A percentile compares a stretch with the other conserved stretches of the same genome.
These are phyloP conservation scores for Monsonia emarginata DNA, from an alignment of 441 rosid species.

Conservation along the genomic window DNA sequence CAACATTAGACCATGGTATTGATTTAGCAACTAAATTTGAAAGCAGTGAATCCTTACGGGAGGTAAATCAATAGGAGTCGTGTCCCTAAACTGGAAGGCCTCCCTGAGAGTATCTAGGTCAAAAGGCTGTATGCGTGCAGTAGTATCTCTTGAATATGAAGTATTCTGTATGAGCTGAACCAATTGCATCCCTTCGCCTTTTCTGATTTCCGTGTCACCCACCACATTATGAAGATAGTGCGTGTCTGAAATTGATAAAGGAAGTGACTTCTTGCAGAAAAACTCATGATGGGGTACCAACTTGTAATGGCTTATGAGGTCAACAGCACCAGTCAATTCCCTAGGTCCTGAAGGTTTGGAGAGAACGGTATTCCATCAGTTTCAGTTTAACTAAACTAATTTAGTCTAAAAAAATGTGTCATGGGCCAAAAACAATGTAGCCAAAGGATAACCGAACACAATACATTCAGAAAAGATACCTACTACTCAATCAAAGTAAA, in stretches of 20 bases:
- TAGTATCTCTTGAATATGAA: slow-evolving; percentile 33
- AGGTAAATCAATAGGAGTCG: slow-evolving; percentile 61
- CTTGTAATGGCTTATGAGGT: slow-evolving; percentile 75
- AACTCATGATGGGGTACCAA: slow-evolving; percentile 70
- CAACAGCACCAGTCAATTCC: slow-evolving; percentile 79
- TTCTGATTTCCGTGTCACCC: slow-evolving; percentile 62
- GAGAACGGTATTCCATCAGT: background rate
- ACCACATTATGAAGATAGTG: slow-evolving; percentile 71
- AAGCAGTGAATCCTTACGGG: slow-evolving; percentile 33
- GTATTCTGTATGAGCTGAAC: slow-evolving; percentile 66
- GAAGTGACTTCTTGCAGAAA: slow-evolving; percentile 86
- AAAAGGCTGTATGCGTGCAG: slow-evolving; percentile 53
- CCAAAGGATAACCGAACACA: background rate
- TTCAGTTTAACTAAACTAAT: background rate
- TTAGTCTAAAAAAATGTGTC: too few species aligned
- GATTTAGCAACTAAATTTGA: background rate
- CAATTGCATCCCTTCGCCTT: slow-evolving; percentile 85
- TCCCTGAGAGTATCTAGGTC: slow-evolving; percentile 60
- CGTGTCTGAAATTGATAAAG: slow-evolving; percentile 67
- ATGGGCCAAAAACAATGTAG: background rate
- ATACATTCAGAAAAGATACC: background rate
- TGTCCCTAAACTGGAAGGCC: slow-evolving; percentile 64
- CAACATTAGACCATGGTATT: background rate
- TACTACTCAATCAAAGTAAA: too few species aligned
- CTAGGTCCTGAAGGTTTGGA: slow-evolving; percentile 45